Evolutionary conservation across 148 eudicot genomes (phyloP).

Genomic region (Chenopodium berlandieri): DNA sequence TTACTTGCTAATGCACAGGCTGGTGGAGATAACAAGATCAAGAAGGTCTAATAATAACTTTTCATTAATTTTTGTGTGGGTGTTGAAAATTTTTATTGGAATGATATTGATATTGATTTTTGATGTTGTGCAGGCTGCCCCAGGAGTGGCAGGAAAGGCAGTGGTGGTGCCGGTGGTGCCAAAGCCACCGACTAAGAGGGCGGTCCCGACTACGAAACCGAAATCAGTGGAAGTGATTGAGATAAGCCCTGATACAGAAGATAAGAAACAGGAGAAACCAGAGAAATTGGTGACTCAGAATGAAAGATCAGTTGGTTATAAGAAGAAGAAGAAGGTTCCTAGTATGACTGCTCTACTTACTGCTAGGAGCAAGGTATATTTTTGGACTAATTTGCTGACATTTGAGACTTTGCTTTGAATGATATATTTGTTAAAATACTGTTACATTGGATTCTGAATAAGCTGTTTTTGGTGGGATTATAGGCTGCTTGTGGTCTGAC

Average conservation of each 20-base stretch:
- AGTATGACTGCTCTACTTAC: constrained; percentile 57
- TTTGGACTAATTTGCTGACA: neutral
- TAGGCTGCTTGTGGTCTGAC: constrained; percentile 72
- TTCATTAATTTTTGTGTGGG: neutral
- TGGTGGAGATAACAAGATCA: constrained; percentile 45
- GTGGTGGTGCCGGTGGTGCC: constrained; percentile 25
- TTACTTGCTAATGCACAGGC: constrained; percentile 73
- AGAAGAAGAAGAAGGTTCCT: constrained; percentile 37
- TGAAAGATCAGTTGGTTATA: constrained; percentile 27
- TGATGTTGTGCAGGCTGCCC: constrained; percentile 27
- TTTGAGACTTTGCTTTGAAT: neutral
- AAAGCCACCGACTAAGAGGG: constrained; percentile 45
- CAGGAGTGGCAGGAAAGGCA: constrained; percentile 22
- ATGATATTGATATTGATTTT: neutral
- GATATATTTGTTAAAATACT: constrained; percentile 13
- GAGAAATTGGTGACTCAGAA: constrained; percentile 21
- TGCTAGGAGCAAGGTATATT: constrained; percentile 75
- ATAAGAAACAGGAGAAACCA: constrained; percentile 26
- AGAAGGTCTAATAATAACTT: constrained; percentile 24
- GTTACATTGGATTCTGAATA: neutral
- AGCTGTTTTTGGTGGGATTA: neutral
- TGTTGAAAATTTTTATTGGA: neutral
- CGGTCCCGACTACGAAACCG: constrained; percentile 31
- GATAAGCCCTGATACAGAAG: constrained; percentile 65
- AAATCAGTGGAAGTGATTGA: constrained; percentile 58